Evolutionary conservation across 2,329 filamentous ascomycete genomes (phyloP), one percentile per base, ranked within the genome.

Genomic region (Cucurbitaria berberidis): DNA sequence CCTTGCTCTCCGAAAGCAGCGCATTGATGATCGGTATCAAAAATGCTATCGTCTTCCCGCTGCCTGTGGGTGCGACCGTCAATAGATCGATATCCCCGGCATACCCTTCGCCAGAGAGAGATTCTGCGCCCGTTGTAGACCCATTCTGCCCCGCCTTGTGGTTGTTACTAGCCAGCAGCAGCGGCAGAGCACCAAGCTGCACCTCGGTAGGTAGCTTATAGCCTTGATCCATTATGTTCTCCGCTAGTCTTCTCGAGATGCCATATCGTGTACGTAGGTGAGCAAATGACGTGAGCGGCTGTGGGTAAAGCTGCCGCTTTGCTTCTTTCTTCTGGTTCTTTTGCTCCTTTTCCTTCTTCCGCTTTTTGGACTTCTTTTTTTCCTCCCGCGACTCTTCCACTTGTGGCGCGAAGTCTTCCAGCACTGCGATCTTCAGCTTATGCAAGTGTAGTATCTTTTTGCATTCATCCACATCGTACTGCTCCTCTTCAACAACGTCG

Each of bases 31-130:
- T 83, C 0, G 93, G 93, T 36, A 99, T 89, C 66, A 98, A 76
- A 68, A 97, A 99, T 16, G 92, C 91, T 59, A 99, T 80, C 0
- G 95, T 99, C 80, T 99, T 99, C 39, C 95, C 95, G 73, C 93
- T 98, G 21, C 95, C 95, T 0, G 95, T 99, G 1, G 95, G 95
- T 3, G 95, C 95, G 38, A 98, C 87, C 0, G 91, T 90, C 58
- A 99, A 76, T 34, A 99, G 85, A 78, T 99, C 88, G 4, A 93
- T 79, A 11, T 80, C 77, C 4, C 68, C 65, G 29, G 59, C 63
- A 35, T 67, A 62, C 27, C 60, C 63, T 13, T 51, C 59, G 7
- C 63, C 68, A 36, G 61, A 61, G 2, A 57, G 47, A 13, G 13
- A n/a, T 30, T 58, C 57, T 9, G 24, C 35, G 2, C 86, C 75